Evolutionary conservation across 2,329 filamentous ascomycete genomes (phyloP), one percentile per base, ranked within the genome.

Genomic region (Exophiala phaeomuriformis): DNA sequence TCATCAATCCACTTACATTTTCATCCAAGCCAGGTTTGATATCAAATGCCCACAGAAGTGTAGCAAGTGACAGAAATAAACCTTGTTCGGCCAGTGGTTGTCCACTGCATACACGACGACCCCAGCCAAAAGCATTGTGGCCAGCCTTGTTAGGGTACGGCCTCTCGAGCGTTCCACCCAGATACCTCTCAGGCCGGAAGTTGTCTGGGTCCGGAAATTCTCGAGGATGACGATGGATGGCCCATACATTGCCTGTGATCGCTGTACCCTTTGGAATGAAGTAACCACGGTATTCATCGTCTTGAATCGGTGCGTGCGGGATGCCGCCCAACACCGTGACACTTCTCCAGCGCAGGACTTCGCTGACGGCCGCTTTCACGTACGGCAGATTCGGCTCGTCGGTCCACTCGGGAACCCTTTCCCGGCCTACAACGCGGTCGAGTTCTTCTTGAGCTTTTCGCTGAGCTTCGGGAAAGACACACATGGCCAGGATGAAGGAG

Each of bases 71-170:
- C 61, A 83, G 75, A 72, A 78, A 82, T 0, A 78, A 78, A 4
- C 79, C 78, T 61, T 81, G 77, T 65, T 83, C 80, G 1, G 80
- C 80, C 12, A 83, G 67, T 2, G 72, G 75, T 62, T 79, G 71
- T 0, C 78, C 78, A 42, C 72, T 74, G 63, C 78, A 81, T 2
- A 78, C 75, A 4, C 78, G 66, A 2, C 78, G 71, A 4, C 78
- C 79, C 75, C 77, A 80, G 29, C 78, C 77, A 61, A 80, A 79
- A 1, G 77, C 77, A 74, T 79, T 78, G 61, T 79, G 77, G 0
- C 74, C 73, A 47, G 67, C 71, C 56, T 77, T 74, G 6, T 70
- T 69, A 0, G 75, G 75, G 55, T 79, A 79, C 0, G 74, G 75
- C 3, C 75, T 68, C 36, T 59, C 53, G 5, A 56, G 50, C 33